phyloP scores from a whole-genome alignment of 108 stramenopile genomes.

The Aurantiochytrium sp. region DNA sequence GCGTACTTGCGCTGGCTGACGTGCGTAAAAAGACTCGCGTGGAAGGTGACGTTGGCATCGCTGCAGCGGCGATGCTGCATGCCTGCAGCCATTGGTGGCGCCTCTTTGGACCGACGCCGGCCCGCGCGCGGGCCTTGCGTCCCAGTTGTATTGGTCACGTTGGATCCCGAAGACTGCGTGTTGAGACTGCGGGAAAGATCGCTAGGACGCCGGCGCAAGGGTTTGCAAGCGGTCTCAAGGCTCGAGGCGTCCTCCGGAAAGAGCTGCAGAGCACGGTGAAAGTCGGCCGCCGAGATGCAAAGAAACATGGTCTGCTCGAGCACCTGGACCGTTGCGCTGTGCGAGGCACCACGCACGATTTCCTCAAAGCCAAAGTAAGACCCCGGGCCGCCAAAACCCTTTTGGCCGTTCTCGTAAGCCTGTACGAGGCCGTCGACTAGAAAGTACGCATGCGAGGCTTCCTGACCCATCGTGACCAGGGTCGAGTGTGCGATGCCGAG shows the following conservation, averaged over 20 bases:
- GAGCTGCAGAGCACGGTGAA: neutral
- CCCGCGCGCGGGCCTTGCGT: neutral
- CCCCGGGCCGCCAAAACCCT: neutral
- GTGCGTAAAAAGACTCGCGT: neutral
- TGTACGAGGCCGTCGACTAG: neutral
- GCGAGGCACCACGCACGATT: neutral
- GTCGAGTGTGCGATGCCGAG: neutral
- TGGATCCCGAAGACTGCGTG: neutral
- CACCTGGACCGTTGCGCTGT: neutral
- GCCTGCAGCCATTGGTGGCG: neutral
- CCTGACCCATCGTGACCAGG: neutral
- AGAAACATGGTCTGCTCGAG: neutral
- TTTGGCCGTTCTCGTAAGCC: neutral
- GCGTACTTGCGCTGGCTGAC: neutral
- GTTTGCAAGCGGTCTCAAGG: neutral
- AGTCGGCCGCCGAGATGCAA: neutral
- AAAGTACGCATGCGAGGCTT: neutral
- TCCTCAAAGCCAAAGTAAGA: slow-evolving; percentile 22
- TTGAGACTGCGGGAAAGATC: neutral
- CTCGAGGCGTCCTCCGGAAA: neutral
- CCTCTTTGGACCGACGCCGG: neutral
- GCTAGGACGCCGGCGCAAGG: neutral
- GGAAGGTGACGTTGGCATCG: neutral
- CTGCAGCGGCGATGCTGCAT: neutral
- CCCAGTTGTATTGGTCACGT: neutral